Percentiles rank a stretch among this genome's conserved stretches.
Evolutionary conservation across 1,139 yeast species (phyloP).

Genomic region (Geotrichum europaeum): DNA sequence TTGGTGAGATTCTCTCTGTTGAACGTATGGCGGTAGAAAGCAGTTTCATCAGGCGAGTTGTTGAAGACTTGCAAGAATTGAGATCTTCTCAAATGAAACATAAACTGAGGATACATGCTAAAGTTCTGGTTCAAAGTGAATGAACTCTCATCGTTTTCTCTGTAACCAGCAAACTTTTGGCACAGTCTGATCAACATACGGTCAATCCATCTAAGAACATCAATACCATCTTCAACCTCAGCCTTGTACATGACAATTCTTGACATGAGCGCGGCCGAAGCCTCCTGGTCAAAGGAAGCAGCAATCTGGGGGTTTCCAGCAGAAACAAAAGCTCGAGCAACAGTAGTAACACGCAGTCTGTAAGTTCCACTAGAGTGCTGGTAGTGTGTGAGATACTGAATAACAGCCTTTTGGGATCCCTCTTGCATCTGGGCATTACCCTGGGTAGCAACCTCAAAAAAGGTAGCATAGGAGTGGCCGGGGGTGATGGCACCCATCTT

Average conservation of each 20-base stretch:
- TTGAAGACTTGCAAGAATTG: constrained; percentile 66
- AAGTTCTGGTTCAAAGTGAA: constrained; percentile 66
- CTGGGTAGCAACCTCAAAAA: constrained; percentile 64
- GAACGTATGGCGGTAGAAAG: constrained; percentile 60
- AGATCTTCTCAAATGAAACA: constrained; percentile 66
- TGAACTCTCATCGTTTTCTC: constrained; percentile 58
- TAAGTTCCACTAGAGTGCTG: constrained; percentile 46
- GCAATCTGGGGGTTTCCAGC: constrained; percentile 27
- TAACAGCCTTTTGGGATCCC: constrained; percentile 33
- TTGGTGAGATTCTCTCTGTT: constrained; percentile 62
- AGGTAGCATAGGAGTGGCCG: constrained; percentile 76
- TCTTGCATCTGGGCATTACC: constrained; percentile 60
- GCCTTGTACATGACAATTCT: constrained; percentile 48
- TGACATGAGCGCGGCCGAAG: constrained; percentile 58
- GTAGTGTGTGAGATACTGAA: constrained; percentile 68
- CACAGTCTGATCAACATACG: constrained; percentile 68
- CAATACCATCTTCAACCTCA: constrained; percentile 45
- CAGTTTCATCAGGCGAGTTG: constrained; percentile 75
- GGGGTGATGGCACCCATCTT: constrained; percentile 79
- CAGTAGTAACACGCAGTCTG: constrained; percentile 43
- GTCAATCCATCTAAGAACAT: constrained; percentile 72
- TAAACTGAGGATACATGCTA: constrained; percentile 68
- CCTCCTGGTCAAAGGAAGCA: constrained; percentile 59
- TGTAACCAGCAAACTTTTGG: constrained; percentile 69
- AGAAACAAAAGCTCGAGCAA: constrained; percentile 27